Conservation (phyloP, 2,329 filamentous ascomycete genomes). For the Phoma sp. region DNA sequence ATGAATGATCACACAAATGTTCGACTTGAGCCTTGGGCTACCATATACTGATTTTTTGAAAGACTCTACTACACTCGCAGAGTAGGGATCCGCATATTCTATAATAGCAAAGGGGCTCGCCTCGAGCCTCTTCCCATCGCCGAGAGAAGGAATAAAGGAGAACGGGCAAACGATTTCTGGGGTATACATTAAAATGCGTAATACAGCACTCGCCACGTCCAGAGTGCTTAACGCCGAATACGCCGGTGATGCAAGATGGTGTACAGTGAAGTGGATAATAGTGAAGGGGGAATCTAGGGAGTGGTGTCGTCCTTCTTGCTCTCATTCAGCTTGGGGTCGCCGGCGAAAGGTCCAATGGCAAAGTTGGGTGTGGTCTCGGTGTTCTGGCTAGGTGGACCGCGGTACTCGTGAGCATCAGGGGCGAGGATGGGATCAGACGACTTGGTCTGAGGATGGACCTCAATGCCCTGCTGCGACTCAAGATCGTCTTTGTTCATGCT, state of each 20-base stretch:
- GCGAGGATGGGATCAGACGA: conserved; percentile 55
- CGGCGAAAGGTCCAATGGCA: conserved; percentile 50
- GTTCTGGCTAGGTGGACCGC: conserved; percentile 53
- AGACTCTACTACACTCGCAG: not conserved
- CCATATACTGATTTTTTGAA: too few relatives aligned
- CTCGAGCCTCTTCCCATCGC: not conserved
- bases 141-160: not conserved
- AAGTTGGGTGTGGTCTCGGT: conserved; percentile 54
- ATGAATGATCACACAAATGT: not conserved
- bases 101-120: not conserved
- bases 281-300: not conserved
- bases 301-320: conserved; percentile 10
- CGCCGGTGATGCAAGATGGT: conserved; percentile 6
- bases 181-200: conserved; percentile 16
- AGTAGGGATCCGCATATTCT: not conserved
- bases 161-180: not conserved
- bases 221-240: not conserved
- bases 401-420: conserved; percentile 48
- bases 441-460: conserved; percentile 58
- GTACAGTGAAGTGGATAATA: not conserved
- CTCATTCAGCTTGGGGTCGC: conserved; percentile 45
- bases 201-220: not conserved
- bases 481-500: conserved; percentile 47
- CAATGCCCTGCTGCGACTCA: conserved; percentile 52
- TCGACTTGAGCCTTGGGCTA: too few relatives aligned